phyloP scores from a whole-genome alignment of 331 rosid species.

The Ulmus americana region DNA sequence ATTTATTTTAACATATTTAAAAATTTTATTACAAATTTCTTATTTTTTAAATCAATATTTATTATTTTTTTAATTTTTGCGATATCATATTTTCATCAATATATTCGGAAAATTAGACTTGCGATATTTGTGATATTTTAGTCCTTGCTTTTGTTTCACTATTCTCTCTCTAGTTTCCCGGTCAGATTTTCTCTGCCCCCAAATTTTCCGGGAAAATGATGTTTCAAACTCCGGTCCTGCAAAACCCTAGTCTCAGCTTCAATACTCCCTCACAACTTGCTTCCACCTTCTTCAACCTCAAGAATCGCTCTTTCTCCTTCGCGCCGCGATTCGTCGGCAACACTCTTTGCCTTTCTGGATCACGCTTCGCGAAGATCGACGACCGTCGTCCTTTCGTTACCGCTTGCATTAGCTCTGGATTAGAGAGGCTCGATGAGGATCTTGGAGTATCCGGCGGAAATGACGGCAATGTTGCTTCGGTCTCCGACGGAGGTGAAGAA shows the following conservation, averaged over 20 bases:
- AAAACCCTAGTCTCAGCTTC: slow-evolving; percentile 20
- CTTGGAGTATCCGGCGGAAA: not conserved
- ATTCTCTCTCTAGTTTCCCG: not conserved
- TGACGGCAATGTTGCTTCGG: not conserved
- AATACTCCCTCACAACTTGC: slow-evolving; percentile 20
- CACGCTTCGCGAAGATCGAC: slow-evolving; percentile 14
- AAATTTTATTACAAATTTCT: no score
- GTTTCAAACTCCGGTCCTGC: slow-evolving; percentile 28
- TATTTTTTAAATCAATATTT: no score
- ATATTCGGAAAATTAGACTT: no score
- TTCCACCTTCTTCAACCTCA: slow-evolving; percentile 19
- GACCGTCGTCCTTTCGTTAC: slow-evolving; percentile 14
- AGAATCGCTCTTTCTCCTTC: slow-evolving; percentile 11
- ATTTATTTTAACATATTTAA: no score
- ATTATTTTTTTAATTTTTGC: no score
- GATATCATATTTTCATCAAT: no score
- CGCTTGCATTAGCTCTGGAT: slow-evolving; percentile 22
- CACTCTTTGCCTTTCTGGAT: slow-evolving; percentile 16
- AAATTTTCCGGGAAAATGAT: slow-evolving; percentile 23
- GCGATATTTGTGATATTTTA: no score
- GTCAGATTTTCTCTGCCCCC: no score
- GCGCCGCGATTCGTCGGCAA: slow-evolving; percentile 6
- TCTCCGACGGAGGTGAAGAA: slow-evolving; percentile 9
- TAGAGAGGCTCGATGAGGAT: slow-evolving; percentile 18
- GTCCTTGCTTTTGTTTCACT: not conserved